phyloP scores from a whole-genome alignment of 108 stramenopile species.

The Discostella pseudostelligera region DNA sequence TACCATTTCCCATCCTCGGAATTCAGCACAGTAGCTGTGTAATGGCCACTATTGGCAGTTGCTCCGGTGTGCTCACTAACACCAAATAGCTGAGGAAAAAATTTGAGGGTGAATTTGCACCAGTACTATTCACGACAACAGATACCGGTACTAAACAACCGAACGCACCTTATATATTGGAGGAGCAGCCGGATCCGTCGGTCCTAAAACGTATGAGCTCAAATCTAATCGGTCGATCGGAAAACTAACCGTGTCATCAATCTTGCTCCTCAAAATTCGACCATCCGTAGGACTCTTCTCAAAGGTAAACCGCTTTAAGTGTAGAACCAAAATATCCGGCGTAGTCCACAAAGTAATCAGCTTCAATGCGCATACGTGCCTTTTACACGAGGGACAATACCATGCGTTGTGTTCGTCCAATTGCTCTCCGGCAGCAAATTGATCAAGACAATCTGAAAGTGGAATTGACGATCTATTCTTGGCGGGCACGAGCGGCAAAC shows the following conservation, averaged over 20 bases:
- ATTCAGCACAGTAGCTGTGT: slow-evolving; percentile 85
- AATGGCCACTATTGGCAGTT: slow-evolving; percentile 83
- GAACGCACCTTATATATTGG: slow-evolving; percentile 71
- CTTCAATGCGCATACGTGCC: slow-evolving; percentile 82
- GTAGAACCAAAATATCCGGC: slow-evolving; percentile 76
- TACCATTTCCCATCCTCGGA: slow-evolving; percentile 79
- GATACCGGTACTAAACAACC: not conserved
- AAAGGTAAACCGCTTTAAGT: slow-evolving; percentile 81
- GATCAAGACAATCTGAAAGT: slow-evolving; percentile 75
- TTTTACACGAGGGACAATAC: slow-evolving; percentile 79
- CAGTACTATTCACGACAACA: not conserved
- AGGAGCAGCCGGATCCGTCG: slow-evolving; percentile 65
- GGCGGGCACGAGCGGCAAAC: slow-evolving; percentile 65
- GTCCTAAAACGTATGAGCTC: slow-evolving; percentile 67
- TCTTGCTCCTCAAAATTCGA: slow-evolving; percentile 65
- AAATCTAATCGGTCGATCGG: slow-evolving; percentile 74
- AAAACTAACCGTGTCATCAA: slow-evolving; percentile 72
- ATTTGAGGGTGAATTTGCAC: not conserved
- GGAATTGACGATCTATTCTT: slow-evolving; percentile 53
- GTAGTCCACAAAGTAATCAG: slow-evolving; percentile 81
- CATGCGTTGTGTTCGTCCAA: slow-evolving; percentile 83
- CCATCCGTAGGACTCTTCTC: slow-evolving; percentile 62
- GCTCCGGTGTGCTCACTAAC: slow-evolving; percentile 80
- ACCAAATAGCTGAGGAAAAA: slow-evolving; percentile 52
- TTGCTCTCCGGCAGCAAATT: slow-evolving; percentile 80